Base-by-base conservation (phyloP, 306 rosid genomes). In the Trifolium dubium region DNA sequence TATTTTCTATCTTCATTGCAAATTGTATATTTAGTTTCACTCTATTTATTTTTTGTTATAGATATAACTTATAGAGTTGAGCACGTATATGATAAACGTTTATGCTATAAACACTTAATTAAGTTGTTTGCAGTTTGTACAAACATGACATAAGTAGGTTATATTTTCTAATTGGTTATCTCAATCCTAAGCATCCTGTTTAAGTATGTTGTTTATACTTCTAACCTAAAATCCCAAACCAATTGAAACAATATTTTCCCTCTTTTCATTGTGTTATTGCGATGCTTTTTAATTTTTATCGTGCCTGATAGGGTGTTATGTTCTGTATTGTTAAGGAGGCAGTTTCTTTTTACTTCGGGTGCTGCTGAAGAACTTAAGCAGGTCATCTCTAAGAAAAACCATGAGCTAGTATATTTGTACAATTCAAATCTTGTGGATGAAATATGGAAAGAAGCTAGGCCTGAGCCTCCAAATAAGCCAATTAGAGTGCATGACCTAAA, bases 281-380 rank as follows among this genome's bases (percentile, higher is more conserved):
- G 66, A 72, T 69, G 18, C 11, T 30, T 71, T 40, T 44, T 72
- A 35, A 49, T 73, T 78, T 66, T 73, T 55, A 74, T 29, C 66
- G 77, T 81, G 65, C 79, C 89, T 94, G 85, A 91, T 87, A 78
- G 32, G 73, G 41, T 71, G 66, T 80, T 80, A 63, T 76, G 79
- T 80, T 85, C 83, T 69, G 71, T 83, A 72, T 82, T 79, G 84
- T 91, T 92, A 91, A 93, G 98, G 98, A 88, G 86, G 89, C 98
- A 91, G 98, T 94, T 89, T 88, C 97, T 94, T 69, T 91, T 94
- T 85, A 89, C 98, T 59, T 83, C 89, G 23, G 97, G 91, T 88
- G 91, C 91, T 85, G 95, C 98, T 30, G 92, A 88, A 78, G 97
- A 91, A 77, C 82, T 91, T 76, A 89, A 86, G 89, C 88, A 78